Conservation (phyloP, 768 basidiomycete species). For the Mycena pura region DNA sequence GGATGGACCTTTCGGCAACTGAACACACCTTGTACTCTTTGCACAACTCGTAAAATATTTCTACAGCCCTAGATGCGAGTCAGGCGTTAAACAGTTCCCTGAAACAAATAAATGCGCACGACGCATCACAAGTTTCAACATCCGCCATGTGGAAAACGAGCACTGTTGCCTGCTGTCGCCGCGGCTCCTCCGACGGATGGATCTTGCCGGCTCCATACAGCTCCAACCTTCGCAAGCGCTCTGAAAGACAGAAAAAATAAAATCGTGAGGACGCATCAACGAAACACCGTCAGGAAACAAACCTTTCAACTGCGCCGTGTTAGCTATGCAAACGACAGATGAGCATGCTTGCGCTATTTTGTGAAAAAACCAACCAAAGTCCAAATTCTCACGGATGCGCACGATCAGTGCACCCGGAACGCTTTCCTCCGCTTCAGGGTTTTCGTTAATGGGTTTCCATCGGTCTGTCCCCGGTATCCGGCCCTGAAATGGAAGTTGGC, state of each 20-base stretch:
- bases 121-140: slow-evolving; percentile 89
- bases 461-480: slow-evolving; percentile 85
- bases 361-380: slow-evolving; percentile 71
- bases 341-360: background rate
- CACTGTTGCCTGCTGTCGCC: slow-evolving; percentile 73
- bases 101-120: slow-evolving; percentile 66
- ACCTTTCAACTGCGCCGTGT: slow-evolving; percentile 95
- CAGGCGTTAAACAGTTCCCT: background rate
- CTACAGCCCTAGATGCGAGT: slow-evolving; percentile 64
- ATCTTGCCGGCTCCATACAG: slow-evolving; percentile 80
- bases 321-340: slow-evolving; percentile 59
- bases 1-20: background rate
- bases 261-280: background rate
- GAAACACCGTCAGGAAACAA: background rate
- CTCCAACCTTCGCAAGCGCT: slow-evolving; percentile 84
- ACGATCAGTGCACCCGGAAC: slow-evolving; percentile 85
- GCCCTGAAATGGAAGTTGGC: slow-evolving; percentile 56
- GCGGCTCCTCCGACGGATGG: slow-evolving; percentile 91
- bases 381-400: slow-evolving; percentile 87
- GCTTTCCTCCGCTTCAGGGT: slow-evolving; percentile 82
- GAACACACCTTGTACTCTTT: slow-evolving; percentile 74
- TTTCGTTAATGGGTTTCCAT: slow-evolving; percentile 92
- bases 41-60: slow-evolving; percentile 81
- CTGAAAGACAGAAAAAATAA: slow-evolving; percentile 42
- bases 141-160: slow-evolving; percentile 95